Conservation (phyloP, 78 protist species). For the Parvularia atlantis region DNA sequence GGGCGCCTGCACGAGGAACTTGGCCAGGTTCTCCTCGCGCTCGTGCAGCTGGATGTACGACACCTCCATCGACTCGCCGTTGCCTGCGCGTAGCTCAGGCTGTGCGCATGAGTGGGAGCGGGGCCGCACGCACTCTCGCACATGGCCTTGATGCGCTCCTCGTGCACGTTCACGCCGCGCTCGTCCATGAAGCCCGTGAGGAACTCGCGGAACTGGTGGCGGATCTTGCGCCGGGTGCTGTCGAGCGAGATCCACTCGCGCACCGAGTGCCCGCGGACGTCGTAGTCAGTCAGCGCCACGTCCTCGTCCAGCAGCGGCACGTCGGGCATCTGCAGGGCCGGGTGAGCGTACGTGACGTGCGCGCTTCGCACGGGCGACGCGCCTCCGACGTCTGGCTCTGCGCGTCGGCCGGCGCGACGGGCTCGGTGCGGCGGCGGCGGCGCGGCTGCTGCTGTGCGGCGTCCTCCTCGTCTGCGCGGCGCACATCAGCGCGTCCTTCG, state of each 20-base stretch:
- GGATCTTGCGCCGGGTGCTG: conserved; percentile 35
- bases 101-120: not conserved
- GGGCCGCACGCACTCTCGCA: not conserved
- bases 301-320: not conserved
- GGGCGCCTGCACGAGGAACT: conserved; percentile 84
- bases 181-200: conserved; percentile 3
- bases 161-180: not conserved
- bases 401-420: no score
- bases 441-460: not conserved
- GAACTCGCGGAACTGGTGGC: conserved; percentile 10
- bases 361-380: not conserved
- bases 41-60: conserved; percentile 31
- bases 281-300: not conserved
- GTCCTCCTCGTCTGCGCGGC: not conserved
- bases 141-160: not conserved
- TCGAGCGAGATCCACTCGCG: conserved; percentile 45
- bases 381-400: not conserved
- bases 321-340: not conserved
- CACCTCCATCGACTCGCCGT: conserved; percentile 28
- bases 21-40: conserved; percentile 30
- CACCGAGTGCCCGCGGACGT: not conserved
- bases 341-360: not conserved
- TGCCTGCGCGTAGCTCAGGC: conserved; percentile 3
- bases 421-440: not conserved
- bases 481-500: no score